Base-by-base conservation (phyloP, 352 stramenopile genomes). In the Phytopythium sindhum region DNA sequence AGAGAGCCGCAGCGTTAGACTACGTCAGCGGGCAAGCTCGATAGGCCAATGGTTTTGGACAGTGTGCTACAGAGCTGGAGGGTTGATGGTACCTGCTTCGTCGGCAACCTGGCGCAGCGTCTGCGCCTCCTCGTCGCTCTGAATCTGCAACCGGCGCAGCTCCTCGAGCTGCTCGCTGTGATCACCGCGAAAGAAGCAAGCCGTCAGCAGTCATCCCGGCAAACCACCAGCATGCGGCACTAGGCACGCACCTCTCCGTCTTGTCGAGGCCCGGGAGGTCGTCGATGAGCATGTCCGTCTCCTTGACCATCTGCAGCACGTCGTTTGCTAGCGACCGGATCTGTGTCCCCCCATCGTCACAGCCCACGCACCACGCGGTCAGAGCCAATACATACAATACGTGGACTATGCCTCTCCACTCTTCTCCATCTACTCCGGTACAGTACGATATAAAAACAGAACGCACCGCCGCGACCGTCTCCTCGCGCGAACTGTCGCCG, bases 91-190 rank as follows among this genome's bases (percentile, higher is more conserved):
- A 93, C 82, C 82, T 74, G 82, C 86, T 84, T 95, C 86, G 39
- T 90, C 84, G 4, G 83, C 84, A 2, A 91, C 84, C 70, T 95
- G 84, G 58, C 80, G 83, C 63, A 95, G 71, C 21, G 83, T 93
- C 60, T 93, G 83, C 2, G 84, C 84, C 67, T 95, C 86, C 64
- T 95, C 84, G 41, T 95, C 86, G 41, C 86, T 93, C 64, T 92
- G 72, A 50, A 95, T 83, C 69, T 95, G 86, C 61, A 95, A 72
- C 47, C 72, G 77, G 26, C 80, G 81, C 44, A 95, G 61, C 60
- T 93, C 84, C 60, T 93, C 86, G 41, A 93, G 75, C 64, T 95
- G 86, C 33, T 93, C 81, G 29, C 84, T 91, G 24, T 26, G 5
- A n/a, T 19, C 47, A 23, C 21, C 28, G 6, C 21, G 17, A 17